A percentile compares a stretch with the other conserved stretches of the same genome.
phyloP scores from a whole-genome alignment of 345 rosid genomes.

The Passiflora organensis region DNA sequence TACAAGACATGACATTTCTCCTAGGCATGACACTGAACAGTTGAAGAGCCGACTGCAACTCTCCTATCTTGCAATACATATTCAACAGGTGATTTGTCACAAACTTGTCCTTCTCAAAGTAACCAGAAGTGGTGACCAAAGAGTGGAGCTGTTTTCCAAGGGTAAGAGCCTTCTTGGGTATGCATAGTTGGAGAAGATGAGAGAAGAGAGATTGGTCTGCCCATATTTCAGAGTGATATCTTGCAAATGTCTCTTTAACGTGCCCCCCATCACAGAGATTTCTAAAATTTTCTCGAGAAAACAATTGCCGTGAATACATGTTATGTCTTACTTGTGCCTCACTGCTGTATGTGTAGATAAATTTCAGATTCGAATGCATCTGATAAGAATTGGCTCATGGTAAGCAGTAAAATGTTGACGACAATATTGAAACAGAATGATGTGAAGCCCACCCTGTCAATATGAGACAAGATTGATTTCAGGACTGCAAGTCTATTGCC shows the following conservation, averaged over 20 bases:
- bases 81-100: slow-evolving; percentile 64
- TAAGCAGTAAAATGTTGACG: too few species aligned
- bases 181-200: slow-evolving; percentile 51
- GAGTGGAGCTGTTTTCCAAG: slow-evolving; percentile 64
- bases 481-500: too few species aligned
- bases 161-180: slow-evolving; percentile 23
- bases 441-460: too few species aligned
- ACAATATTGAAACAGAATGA: too few species aligned
- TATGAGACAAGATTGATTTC: too few species aligned
- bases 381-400: too few species aligned
- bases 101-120: slow-evolving; percentile 47
- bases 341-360: too few species aligned
- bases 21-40: slow-evolving; percentile 43
- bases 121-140: slow-evolving; percentile 59
- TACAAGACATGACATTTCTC: slow-evolving; percentile 70
- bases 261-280: slow-evolving; percentile 48
- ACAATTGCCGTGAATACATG: too few species aligned
- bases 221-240: slow-evolving; percentile 48
- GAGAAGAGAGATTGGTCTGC: slow-evolving; percentile 50
- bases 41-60: slow-evolving; percentile 33
- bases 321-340: too few species aligned
- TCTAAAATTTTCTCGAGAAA: slow-evolving; percentile 23
- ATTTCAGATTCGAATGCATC: too few species aligned
- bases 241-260: slow-evolving; percentile 51
- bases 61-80: slow-evolving; percentile 62